Evolutionary conservation across 2,329 filamentous ascomycete species (phyloP).

Genomic region (Dichotomopilus funicola): DNA sequence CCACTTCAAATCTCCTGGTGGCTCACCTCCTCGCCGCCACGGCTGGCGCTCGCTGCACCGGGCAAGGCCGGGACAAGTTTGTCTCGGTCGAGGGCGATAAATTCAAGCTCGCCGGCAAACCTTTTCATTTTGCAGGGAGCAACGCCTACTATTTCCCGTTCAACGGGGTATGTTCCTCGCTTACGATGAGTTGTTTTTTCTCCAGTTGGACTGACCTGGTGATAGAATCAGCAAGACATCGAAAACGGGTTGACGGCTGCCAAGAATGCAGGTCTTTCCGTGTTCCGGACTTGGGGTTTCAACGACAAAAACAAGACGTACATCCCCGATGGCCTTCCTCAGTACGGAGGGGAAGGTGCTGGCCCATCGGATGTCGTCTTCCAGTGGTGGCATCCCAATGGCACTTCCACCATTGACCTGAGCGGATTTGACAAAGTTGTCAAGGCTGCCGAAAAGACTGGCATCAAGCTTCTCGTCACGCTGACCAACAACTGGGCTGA

Average conservation of each 20-base stretch:
- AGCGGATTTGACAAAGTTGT: conserved; percentile 47
- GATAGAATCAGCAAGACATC: conserved; percentile 41
- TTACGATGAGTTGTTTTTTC: too few relatives aligned
- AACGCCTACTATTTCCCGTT: conserved; percentile 54
- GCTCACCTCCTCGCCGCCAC: too few relatives aligned
- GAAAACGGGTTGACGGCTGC: conserved; percentile 40
- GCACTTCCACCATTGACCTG: conserved; percentile 38
- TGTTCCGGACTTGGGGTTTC: conserved; percentile 53
- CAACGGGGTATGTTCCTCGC: conserved; percentile 35
- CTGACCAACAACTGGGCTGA: conserved; percentile 55
- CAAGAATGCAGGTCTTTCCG: conserved; percentile 42
- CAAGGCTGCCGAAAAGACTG: conserved; percentile 40
- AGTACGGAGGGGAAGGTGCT: conserved; percentile 45
- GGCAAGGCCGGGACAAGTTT: conserved; percentile 26
- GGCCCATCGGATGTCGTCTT: conserved; percentile 40
- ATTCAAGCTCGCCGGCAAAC: conserved; percentile 48
- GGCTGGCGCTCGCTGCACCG: too few relatives aligned
- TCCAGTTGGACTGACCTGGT: too few relatives aligned
- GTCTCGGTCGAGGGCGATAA: conserved; percentile 43
- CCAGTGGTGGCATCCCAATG: conserved; percentile 40
- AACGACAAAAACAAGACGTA: conserved; percentile 50
- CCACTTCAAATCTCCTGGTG: too few relatives aligned
- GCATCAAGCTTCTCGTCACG: conserved; percentile 47
- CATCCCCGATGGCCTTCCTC: conserved; percentile 38
- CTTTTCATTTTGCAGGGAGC: conserved; percentile 51